Evolutionary conservation across 176 grass and related monocot genomes (phyloP).

Genomic region (Zoysia pacifica): DNA sequence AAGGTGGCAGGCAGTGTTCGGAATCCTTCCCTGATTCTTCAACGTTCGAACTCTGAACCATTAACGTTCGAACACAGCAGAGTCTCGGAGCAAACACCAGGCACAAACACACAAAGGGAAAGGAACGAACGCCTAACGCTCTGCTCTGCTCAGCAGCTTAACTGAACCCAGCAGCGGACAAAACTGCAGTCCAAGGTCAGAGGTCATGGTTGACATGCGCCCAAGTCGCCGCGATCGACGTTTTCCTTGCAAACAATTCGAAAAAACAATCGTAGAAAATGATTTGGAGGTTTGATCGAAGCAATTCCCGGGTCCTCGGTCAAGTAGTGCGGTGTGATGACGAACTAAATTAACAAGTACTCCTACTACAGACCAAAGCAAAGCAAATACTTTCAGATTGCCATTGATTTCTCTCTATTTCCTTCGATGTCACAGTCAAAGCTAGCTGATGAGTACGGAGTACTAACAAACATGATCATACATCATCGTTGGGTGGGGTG

Average conservation of each 20-base stretch:
- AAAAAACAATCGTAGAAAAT: too few species aligned
- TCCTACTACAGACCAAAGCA: neutral
- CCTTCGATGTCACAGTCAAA: neutral
- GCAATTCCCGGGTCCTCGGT: neutral
- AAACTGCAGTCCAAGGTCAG: constrained; percentile 27
- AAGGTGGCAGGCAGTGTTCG: too few species aligned
- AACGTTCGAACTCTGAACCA: neutral
- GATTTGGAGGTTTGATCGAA: neutral
- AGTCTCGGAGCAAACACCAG: too few species aligned
- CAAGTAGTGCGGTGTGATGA: neutral
- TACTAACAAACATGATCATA: constrained; percentile 6
- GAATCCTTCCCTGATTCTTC: too few species aligned
- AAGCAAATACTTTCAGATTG: neutral
- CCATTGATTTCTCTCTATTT: neutral
- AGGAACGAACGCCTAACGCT: neutral
- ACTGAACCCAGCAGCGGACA: constrained; percentile 10
- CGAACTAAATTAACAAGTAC: neutral
- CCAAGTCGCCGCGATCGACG: constrained; percentile 23
- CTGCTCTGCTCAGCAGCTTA: neutral
- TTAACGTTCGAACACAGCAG: neutral
- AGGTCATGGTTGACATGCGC: constrained; percentile 19
- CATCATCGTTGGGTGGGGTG: constrained; percentile 9
- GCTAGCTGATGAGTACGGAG: neutral
- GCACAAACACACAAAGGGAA: too few species aligned
- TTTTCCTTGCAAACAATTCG: neutral